Base-by-base conservation (phyloP, 2,329 filamentous ascomycete genomes). In the Blumeriella jaapii region DNA sequence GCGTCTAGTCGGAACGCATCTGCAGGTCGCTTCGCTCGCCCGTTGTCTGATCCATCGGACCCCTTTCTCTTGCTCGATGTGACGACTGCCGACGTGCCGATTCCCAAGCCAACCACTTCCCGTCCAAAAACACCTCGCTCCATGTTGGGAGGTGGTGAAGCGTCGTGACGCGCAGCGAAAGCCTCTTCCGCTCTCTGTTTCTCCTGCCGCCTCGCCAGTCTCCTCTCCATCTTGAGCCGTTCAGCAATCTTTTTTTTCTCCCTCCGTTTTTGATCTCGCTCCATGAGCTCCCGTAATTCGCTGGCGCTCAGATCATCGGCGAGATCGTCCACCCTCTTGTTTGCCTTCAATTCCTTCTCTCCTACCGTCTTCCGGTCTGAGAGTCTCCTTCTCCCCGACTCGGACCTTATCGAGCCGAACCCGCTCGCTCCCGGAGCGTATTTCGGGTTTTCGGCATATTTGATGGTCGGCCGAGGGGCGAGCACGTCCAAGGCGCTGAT, bases 221-320 rank as follows among this genome's bases (percentile, higher is more conserved):
- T 74, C 35, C 69, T 69, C 46, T 81, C 74, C 15, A 78, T 60
- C 44, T 69, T 74, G 42, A 84, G 75, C 43, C 76, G 72, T 14
- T 89, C 79, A 23, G 68, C 68, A 38, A 71, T 65, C 34, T 69
- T 72, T 59, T 82, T 87, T 55, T 76, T 75, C 47, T 94, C 83
- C 45, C 71, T 75, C 38, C 91, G 72, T 50, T 87, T 74, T 46
- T 78, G 70, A 53, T 98, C 91, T 40, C 91, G 69, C 50, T 98
- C 91, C 72, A 98, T 80, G 18, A 96, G 66, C 54, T 93, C 82
- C 39, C 89, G 73, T 24, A 98, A 58, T 48, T 85, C 87, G 34
- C 80, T 74, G 3, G 91, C 82, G 59, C 85, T 84, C 36, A 98
- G 67, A 40, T 83, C 80, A 54, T 96, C 82, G 14, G 86, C 91